Conservation (phyloP, 768 basidiomycete species). For the Filobasidium wieringae region DNA sequence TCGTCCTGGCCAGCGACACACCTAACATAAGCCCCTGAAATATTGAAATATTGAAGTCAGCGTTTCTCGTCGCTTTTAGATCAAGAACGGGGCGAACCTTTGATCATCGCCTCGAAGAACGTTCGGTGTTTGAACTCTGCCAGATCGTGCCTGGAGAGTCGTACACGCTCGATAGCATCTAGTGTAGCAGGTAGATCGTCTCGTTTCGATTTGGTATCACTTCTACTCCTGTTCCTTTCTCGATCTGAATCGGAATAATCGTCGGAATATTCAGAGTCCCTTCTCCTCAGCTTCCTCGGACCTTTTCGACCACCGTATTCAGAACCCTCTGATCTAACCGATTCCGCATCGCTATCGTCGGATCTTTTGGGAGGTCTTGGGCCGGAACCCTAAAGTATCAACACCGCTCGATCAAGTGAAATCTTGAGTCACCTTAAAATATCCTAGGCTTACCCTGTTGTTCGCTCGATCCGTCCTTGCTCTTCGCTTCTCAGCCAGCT, state of each 20-base stretch:
- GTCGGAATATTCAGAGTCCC: constrained; percentile 6
- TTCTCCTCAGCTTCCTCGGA: background rate
- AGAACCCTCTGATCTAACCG: background rate
- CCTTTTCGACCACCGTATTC: background rate
- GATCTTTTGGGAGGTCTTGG: constrained; percentile 1
- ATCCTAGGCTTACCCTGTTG: background rate
- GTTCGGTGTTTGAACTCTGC: constrained; percentile 61
- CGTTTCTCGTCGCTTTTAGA: background rate
- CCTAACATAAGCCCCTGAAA: constrained; percentile 69
- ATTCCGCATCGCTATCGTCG: constrained; percentile 10
- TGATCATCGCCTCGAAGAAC: constrained; percentile 75
- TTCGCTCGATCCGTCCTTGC: constrained; percentile 4
- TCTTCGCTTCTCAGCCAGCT: constrained; percentile 3
- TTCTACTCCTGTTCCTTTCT: background rate
- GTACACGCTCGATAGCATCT: constrained; percentile 52
- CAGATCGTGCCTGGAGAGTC: constrained; percentile 57
- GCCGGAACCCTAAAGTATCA: background rate
- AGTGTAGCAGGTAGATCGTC: background rate
- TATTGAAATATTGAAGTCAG: background rate
- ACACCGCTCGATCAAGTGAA: background rate
- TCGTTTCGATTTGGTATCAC: background rate
- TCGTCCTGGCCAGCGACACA: constrained; percentile 60
- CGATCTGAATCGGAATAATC: constrained; percentile 4
- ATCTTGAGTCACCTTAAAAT: background rate
- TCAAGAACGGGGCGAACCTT: constrained; percentile 45